phyloP scores from a whole-genome alignment of 306 rosid species.

The Quercus rubra region DNA sequence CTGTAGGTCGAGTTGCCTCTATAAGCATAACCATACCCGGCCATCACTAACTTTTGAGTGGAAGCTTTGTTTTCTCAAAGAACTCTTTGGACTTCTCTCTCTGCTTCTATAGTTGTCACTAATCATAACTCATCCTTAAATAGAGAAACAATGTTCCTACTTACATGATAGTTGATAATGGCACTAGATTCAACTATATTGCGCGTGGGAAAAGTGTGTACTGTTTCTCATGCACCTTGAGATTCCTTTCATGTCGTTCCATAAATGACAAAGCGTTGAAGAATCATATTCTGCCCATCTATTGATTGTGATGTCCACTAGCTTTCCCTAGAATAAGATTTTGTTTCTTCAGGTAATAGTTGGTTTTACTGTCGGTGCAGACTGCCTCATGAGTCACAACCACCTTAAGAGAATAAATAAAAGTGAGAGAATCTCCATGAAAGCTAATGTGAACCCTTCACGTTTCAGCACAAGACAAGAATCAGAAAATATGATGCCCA shows the following conservation, averaged over 20 bases:
- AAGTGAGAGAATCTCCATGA: neutral
- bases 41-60: constrained; percentile 30
- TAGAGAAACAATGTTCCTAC: neutral
- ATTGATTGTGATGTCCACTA: constrained; percentile 2
- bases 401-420: neutral
- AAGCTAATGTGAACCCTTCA: neutral
- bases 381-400: neutral
- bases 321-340: neutral
- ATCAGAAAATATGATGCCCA: no score
- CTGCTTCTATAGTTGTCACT: neutral
- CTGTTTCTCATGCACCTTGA: neutral
- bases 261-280: constrained; percentile 2
- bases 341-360: neutral
- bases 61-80: neutral
- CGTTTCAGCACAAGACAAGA: no score
- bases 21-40: constrained; percentile 18
- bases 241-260: neutral
- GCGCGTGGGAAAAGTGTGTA: neutral
- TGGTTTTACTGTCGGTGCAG: neutral
- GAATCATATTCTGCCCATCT: neutral
- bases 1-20: constrained; percentile 23
- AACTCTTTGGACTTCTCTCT: neutral
- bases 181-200: neutral
- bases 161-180: neutral
- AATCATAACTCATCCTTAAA: neutral